Evolutionary conservation across 306 rosid genomes (phyloP), one percentile per base, ranked within the genome.

Genomic region (Alnus glutinosa): DNA sequence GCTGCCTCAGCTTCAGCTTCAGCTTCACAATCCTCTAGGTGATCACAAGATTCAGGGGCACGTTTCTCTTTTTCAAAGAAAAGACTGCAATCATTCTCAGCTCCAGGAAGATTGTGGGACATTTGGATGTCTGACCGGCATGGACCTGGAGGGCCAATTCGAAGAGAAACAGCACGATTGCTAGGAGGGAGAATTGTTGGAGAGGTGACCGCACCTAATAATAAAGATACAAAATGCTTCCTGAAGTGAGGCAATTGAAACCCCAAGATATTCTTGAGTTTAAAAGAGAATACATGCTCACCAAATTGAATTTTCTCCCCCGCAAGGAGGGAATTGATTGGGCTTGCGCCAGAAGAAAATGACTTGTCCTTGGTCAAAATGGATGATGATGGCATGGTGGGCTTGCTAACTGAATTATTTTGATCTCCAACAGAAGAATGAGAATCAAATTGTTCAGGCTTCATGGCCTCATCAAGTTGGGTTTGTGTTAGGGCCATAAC

Each of bases 281-380:
- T 16, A 54, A 13, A 49, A 77, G 39, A 54, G 19, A 75, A 57
- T 30, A 70, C 70, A 74, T 83, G 55, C 98, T 89, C 75, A 95
- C 98, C 98, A 84, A 95, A 95, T 81, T 95, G 98, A 86, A 95
- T 95, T 88, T 92, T 92, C 89, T 95, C 98, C 79, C 97, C 98
- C 63, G 98, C 97, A 84, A 95, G 97, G 81, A 95, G 85, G 70
- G 98, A 95, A 83, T 88, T 92, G 72, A 95, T 87, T 67, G 98
- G 97, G 79, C 87, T 92, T 61, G 89, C 82, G 62, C 86, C 80
- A 83, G 98, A 87, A 9, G 95, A 84, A 64, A 91, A 91, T 58
- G 83, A 39, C 67, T 88, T 92, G 48, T 95, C 97, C 82, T 88
- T 92, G 9, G 87, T 55, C 88, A 94, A 81, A 82, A 91, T 89